Percentiles rank a stretch among this genome's conserved stretches.
phyloP scores from a whole-genome alignment of 2,329 filamentous ascomycete genomes.

The Cordyceps cicadae region DNA sequence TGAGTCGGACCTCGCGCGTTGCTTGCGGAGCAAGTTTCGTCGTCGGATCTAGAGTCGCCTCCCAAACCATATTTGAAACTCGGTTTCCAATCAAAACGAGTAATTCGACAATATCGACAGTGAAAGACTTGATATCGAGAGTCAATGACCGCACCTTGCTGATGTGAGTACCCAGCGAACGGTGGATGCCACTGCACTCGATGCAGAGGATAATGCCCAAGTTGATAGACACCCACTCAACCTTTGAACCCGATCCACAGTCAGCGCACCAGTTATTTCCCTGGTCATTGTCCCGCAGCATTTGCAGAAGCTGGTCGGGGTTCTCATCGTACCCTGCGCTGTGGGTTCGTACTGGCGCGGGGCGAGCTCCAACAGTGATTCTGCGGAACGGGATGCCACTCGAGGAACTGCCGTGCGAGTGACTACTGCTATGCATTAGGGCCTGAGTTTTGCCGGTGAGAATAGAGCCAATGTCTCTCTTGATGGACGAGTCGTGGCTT shows the following conservation, averaged over 20 bases:
- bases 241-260: constrained; percentile 83
- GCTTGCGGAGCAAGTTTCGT: constrained; percentile 69
- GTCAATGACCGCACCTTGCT: constrained; percentile 95
- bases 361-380: constrained; percentile 84
- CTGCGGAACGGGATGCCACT: constrained; percentile 63
- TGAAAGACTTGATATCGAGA: constrained; percentile 92
- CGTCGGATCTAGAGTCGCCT: constrained; percentile 67
- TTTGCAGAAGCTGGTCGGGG: constrained; percentile 76
- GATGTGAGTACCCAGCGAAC: constrained; percentile 92
- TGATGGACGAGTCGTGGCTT: constrained; percentile 48
- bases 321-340: constrained; percentile 72
- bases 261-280: constrained; percentile 93
- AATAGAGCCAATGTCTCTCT: constrained; percentile 85
- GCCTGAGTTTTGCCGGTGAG: constrained; percentile 86
- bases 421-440: constrained; percentile 45
- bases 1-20: constrained; percentile 81
- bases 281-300: constrained; percentile 81
- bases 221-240: constrained; percentile 99
- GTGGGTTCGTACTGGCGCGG: constrained; percentile 58
- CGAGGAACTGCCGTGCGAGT: constrained; percentile 36
- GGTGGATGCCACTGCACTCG: constrained; percentile 95
- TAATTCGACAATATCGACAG: constrained; percentile 91
- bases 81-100: constrained; percentile 87
- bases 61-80: constrained; percentile 95
- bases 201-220: constrained; percentile 93